Conservation (phyloP, 345 rosid species). For the Brassica incana region DNA sequence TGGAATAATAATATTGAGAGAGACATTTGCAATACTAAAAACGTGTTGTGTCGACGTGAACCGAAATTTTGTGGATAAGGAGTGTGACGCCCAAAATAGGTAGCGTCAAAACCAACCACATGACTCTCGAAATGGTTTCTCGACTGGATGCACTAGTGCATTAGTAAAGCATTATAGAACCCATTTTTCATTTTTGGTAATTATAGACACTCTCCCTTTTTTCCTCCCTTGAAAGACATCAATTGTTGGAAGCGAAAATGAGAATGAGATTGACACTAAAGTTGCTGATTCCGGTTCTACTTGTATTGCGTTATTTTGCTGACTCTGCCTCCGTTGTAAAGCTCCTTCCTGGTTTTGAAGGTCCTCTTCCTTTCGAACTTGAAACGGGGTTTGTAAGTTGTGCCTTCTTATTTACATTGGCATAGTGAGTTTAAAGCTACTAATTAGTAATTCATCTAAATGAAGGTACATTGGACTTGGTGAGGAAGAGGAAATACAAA, state of each 20-base stretch:
- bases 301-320: neutral
- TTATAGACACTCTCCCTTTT: neutral
- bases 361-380: slow-evolving; percentile 50
- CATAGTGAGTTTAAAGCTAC: neutral
- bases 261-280: neutral
- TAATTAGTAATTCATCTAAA: neutral
- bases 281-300: neutral
- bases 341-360: slow-evolving; percentile 46
- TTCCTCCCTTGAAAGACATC: neutral
- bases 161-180: neutral
- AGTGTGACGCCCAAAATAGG: neutral
- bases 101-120: neutral
- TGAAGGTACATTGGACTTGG: slow-evolving; percentile 37
- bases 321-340: slow-evolving; percentile 29
- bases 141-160: neutral
- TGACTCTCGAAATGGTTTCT: neutral
- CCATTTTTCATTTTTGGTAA: neutral
- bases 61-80: neutral
- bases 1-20: neutral
- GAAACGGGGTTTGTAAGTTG: slow-evolving; percentile 49
- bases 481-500: slow-evolving; percentile 28
- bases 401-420: neutral
- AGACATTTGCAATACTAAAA: neutral
- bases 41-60: neutral
- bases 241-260: neutral